These are phyloP conservation scores for Bertia moriformis DNA, from an alignment of 2,329 filamentous ascomycete genomes.

Conservation along the genomic window DNA sequence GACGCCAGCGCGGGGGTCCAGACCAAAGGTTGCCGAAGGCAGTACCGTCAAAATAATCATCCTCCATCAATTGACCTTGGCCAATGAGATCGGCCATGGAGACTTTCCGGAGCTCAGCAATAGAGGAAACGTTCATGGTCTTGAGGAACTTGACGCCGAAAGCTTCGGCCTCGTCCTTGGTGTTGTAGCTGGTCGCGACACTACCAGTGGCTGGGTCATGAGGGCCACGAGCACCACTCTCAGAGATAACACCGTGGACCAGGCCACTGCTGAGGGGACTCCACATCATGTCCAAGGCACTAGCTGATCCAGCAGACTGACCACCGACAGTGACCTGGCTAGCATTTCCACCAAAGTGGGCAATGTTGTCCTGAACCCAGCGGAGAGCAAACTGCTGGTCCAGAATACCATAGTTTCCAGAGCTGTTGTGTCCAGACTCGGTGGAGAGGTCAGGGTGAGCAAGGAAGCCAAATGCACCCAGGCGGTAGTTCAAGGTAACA, in stretches of 20 bases:
- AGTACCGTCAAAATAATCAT: constrained; percentile 9
- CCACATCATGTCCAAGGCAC: constrained; percentile 9
- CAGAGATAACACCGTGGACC: constrained; percentile 12
- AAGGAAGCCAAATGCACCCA: constrained; percentile 22
- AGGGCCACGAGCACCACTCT: constrained; percentile 12
- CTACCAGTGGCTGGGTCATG: constrained; percentile 10
- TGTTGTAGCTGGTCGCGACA: constrained; percentile 9
- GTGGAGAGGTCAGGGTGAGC: constrained; percentile 13
- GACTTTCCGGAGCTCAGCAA: constrained; percentile 6
- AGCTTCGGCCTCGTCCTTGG: constrained; percentile 6
- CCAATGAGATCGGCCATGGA: constrained; percentile 5
- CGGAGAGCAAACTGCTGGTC: constrained; percentile 40
- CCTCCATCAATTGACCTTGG: constrained; percentile 5
- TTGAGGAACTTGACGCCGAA: constrained; percentile 4
- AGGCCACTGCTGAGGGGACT: constrained; percentile 8
- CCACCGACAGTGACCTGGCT: constrained; percentile 13
- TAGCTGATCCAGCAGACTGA: constrained; percentile 9
- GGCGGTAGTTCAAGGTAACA: constrained; percentile 32
- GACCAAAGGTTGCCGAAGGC: constrained; percentile 6
- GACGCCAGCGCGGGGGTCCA: constrained; percentile 11
- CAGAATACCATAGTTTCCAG: constrained; percentile 30
- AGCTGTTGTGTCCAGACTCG: constrained; percentile 14
- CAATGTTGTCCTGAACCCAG: constrained; percentile 32
- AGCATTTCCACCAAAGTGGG: constrained; percentile 16
- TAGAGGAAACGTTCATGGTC: constrained; percentile 6